Evolutionary conservation across 225 moss, liverwort and hornwort genomes (phyloP), one percentile per base, ranked within the genome.

Genomic region (Asterella californica): DNA sequence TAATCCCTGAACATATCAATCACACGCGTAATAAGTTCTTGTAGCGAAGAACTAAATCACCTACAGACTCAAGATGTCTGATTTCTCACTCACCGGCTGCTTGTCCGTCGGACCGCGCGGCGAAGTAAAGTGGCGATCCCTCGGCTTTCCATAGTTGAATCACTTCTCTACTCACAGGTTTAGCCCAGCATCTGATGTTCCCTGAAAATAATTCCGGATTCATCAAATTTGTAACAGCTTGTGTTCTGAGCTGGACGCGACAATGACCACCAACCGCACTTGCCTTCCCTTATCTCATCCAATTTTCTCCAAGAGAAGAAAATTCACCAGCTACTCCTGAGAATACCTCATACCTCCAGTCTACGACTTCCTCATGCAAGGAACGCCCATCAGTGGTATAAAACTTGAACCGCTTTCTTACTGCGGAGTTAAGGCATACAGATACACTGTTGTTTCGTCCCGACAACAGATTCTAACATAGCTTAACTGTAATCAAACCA

Each of bases 81-180:
- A 65, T 22, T 48, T 63, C 36, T 74, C 70, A n/a, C 79, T 45
- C 19, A 82, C 82, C 85, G 82, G 79, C 47, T 70, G 32, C 46
- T 21, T 25, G 61, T 32, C 18, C 67, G 48, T 67, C 74, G 73
- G 81, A 61, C 74, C 42, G 64, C 22, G 10, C 82, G 74, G 29
- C 79, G 53, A 34, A 81, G 78, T 68, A 86, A 32, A n/a, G 80
- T 67, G 46, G 66, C 27, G 34, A 80, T 29, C 60, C 55, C 59
- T 27, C 63, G 76, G 49, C 76, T 77, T 78, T 83, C 80, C 86
- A 86, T 86, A 34, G 52, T 81, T 80, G 55, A 53, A n/a, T 19
- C 19, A 38, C 22, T 57, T n/a, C 49, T 67, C 14, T 19, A 66
- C n/a, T 49, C 47, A 29, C 29, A 77, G 15, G 15, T 11, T 47